Percentiles rank a stretch among this genome's conserved stretches.
Evolutionary conservation across 1,139 yeast genomes (phyloP).

Genomic region (Geotrichum carabidarum): DNA sequence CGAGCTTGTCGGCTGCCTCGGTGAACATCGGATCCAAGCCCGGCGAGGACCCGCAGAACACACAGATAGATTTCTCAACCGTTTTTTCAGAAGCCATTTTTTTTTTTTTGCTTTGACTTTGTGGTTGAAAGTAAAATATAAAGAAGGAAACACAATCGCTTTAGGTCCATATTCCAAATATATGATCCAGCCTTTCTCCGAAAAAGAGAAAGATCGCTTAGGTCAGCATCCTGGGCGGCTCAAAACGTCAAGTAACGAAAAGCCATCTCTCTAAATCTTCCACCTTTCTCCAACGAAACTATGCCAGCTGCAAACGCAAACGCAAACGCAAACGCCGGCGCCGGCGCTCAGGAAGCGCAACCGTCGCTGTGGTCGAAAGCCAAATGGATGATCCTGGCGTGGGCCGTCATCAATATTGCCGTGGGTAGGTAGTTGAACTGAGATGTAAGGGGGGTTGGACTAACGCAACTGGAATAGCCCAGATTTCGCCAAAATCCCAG

Average conservation of each 20-base stretch:
- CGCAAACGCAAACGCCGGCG: conserved; percentile 1
- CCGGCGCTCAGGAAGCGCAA: not conserved
- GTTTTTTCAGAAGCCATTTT: conserved; percentile 9
- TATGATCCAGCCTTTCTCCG: not conserved
- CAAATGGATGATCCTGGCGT: conserved; percentile 15
- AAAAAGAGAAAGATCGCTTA: not conserved
- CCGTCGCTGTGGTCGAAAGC: conserved; percentile 9
- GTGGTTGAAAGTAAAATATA: not conserved
- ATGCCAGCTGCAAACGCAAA: conserved; percentile 8
- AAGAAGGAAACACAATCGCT: not conserved
- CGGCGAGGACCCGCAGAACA: conserved; percentile 79
- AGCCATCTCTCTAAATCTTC: too few species aligned
- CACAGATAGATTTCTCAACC: conserved; percentile 57
- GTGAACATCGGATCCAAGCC: conserved; percentile 55
- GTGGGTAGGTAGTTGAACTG: conserved; percentile 3
- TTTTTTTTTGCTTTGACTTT: not conserved
- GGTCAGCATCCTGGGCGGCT: not conserved
- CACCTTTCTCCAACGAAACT: not conserved
- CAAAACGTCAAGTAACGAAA: too few species aligned
- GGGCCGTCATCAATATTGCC: conserved; percentile 5
- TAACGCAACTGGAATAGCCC: too few species aligned
- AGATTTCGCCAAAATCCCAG: too few species aligned
- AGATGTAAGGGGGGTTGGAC: not conserved
- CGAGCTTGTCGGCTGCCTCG: conserved; percentile 54
- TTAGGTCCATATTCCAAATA: not conserved